phyloP scores from a whole-genome alignment of 305 asterid genomes.

The Fraxinus xanthoxyloides region DNA sequence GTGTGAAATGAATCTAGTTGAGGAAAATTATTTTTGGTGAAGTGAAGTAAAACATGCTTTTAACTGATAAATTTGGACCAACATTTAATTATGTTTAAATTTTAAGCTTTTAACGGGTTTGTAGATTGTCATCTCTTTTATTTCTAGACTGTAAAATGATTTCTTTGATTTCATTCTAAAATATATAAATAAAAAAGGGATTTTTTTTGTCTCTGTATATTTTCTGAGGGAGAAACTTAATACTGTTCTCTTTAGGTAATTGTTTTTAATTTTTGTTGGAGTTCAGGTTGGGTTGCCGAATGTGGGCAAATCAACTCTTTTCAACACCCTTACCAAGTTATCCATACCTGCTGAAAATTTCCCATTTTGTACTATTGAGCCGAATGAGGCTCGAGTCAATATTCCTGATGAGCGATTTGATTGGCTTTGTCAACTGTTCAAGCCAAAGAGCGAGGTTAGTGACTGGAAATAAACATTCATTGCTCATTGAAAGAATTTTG shows the following conservation, averaged over 20 bases:
- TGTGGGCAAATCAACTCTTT: conserved; percentile 93
- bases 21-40: background rate
- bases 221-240: background rate
- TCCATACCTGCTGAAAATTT: conserved; percentile 96
- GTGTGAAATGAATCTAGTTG: background rate
- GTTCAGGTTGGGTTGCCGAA: conserved; percentile 94
- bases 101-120: background rate
- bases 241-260: conserved; percentile 8
- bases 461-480: background rate
- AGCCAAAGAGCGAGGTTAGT: conserved; percentile 95
- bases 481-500: background rate
- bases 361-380: conserved; percentile 96
- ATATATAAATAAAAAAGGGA: background rate
- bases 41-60: background rate
- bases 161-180: background rate
- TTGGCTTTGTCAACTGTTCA: conserved; percentile 84
- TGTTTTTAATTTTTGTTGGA: background rate
- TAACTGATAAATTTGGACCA: background rate
- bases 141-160: background rate
- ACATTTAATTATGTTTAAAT: background rate
- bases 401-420: conserved; percentile 93
- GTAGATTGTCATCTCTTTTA: background rate
- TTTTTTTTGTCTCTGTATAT: background rate
- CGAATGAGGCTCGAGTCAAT: conserved; percentile 90
- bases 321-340: conserved; percentile 91